Percentiles rank a stretch among this genome's conserved stretches.
These are phyloP conservation scores for Macaranga tanarius DNA, from an alignment of 441 rosid species.

Conservation along the genomic window DNA sequence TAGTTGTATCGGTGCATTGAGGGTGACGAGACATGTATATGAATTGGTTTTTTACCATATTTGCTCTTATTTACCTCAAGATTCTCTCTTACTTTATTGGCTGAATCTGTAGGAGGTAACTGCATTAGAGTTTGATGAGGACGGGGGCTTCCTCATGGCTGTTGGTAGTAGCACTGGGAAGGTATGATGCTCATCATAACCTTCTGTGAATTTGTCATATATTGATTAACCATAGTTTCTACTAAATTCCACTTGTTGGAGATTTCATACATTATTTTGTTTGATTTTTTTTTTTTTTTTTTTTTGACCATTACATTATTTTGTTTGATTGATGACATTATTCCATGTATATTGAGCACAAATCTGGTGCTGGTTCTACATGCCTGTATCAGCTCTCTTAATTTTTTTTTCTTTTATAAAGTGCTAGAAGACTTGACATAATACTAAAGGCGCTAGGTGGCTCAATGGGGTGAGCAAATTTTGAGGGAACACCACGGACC, in stretches of 20 bases:
- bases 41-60: neutral
- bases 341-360: neutral
- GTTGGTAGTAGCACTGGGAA: slow-evolving; percentile 90
- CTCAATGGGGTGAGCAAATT: neutral
- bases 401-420: neutral
- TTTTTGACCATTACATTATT: too few species aligned
- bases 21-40: neutral
- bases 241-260: neutral
- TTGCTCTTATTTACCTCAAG: slow-evolving; percentile 13
- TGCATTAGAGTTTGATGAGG: slow-evolving; percentile 76
- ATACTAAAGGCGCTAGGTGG: neutral
- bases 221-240: neutral
- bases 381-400: neutral
- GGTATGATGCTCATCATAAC: slow-evolving; percentile 42
- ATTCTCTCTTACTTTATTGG: slow-evolving; percentile 20
- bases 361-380: neutral
- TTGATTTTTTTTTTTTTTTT: too few species aligned
- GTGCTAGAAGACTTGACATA: neutral
- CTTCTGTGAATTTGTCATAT: neutral
- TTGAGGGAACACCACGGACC: neutral
- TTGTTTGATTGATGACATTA: neutral
- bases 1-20: neutral
- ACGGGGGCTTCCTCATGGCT: slow-evolving; percentile 69
- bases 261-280: slow-evolving; percentile 1
- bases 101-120: slow-evolving; percentile 69